Base-by-base conservation (phyloP, 139 green algal species). In the Chlamydomonas incerta region DNA sequence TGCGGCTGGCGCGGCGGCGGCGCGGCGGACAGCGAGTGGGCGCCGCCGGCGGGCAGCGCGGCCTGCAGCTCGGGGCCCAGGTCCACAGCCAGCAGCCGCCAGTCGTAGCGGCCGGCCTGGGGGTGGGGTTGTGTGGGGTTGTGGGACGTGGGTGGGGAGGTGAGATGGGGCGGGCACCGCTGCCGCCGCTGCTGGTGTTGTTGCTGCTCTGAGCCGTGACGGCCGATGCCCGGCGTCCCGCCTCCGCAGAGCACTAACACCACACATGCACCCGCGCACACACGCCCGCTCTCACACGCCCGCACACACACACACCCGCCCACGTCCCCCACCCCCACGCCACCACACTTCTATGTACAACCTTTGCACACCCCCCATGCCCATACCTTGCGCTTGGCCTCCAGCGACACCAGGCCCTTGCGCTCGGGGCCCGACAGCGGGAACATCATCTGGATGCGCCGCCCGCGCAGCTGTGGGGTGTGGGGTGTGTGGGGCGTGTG, bases 371-470 rank as follows among this genome's bases (percentile, higher is more conserved):
- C 8, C 41, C 5, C 41, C 6, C 41, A 50, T 34, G 26, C 62
- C 4, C 62, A 23, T 1, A 11, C 68, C 29, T 87, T 91, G 77
- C 95, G 95, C 85, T 97, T 97, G 65, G 91, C 95, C 80, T 98
- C 95, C 67, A 98, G 68, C 1, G 94, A 97, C 35, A 93, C 95
- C 57, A 98, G 84, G 31, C 95, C 95, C 33, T 90, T 70, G 14
- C 91, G 87, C n/a, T 97, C 93, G 5, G 90, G 73, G 63, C 95
- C 95, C 2, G 41, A 71, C 14, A 96, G 68, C 0, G 93, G 93
- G 79, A 96, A 98, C 24, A 96, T 94, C 95, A 98, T 98, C 60
- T 95, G 89, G 18, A 97, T 69, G 34, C 95, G 89, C 46, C 90
- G 86, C 28, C 88, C 87, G 6, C 91, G 84, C 28, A 94, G 41